Evolutionary conservation across 208 protist genomes (phyloP), one percentile per base, ranked within the genome.

Genomic region (Acanthamoeba healyi): DNA sequence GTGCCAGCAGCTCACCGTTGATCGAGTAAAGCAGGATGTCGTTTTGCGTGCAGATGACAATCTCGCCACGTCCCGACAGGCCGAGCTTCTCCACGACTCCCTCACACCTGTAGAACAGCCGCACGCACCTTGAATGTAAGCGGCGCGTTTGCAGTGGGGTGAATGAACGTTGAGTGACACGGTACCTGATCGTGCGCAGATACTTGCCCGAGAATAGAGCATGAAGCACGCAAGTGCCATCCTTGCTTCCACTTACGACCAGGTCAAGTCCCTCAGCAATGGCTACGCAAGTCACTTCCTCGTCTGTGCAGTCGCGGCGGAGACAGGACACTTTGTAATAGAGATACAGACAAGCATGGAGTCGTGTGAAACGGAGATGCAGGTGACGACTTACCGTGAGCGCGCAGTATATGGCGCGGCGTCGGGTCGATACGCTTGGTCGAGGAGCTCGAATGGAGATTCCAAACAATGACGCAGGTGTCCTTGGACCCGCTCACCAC

Each of bases 251-350:
- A 58, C 89, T 95, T 0, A 97, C 51, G 22, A 96, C 94, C 4
- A 97, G 91, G 36, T 97, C 96, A 2, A 97, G 86, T 5, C 96
- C 95, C 40, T 92, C 58, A 36, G 86, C 94, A 2, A 97, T 42
- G 34, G 88, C 95, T 0, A 97, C 88, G 89, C 96, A 97, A 7
- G 94, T 97, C 24, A 97, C 79, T 58, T 96, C 95, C 87, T 97
- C 96, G 81, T 97, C 95, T 67, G 42, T 49, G 6, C 9, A 7
- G 61, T 70, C 61, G 15, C n/a, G n/a, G n/a, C n/a, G n/a, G n/a
- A n/a, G n/a, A n/a, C n/a, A n/a, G n/a, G 49, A 54, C 49, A 15
- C n/a, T n/a, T 19, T 54, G 49, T 19, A 54, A 19, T 54, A 19
- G 10, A 54, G 15, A 15, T 15, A 34, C 61, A 24, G 7, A 70